A percentile compares a stretch with the other conserved stretches of the same genome.
phyloP scores from a whole-genome alignment of 2,329 filamentous ascomycete species.

The Ilyonectria robusta region DNA sequence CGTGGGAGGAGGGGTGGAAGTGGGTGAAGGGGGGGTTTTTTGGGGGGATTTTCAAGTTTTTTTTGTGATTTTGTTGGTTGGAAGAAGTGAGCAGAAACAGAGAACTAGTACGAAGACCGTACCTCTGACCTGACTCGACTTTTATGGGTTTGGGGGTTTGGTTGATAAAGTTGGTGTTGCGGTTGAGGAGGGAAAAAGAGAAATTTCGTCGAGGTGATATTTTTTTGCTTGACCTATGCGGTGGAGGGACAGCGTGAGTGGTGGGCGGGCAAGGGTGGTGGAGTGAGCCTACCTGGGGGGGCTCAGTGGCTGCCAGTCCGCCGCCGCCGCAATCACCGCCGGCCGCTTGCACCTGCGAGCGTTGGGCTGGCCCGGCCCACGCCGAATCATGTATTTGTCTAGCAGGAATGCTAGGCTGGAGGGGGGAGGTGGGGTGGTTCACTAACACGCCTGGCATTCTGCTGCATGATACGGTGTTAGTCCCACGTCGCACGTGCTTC shows the following conservation, averaged over 20 bases:
- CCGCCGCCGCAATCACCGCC: constrained; percentile 18
- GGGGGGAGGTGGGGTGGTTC: constrained; percentile 8
- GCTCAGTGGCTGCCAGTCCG: constrained; percentile 10
- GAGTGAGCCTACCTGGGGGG: constrained; percentile 25
- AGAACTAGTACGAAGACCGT: constrained; percentile 71
- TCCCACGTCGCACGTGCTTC: constrained; percentile 35
- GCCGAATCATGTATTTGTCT: constrained; percentile 31
- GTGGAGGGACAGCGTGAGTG: constrained; percentile 39
- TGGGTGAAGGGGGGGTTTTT: constrained; percentile 68
- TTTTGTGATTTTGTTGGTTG: constrained; percentile 69
- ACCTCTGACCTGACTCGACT: constrained; percentile 68
- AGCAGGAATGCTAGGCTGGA: constrained; percentile 30
- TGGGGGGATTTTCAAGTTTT: constrained; percentile 71
- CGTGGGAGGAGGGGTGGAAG: constrained; percentile 40
- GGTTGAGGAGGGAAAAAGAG: constrained; percentile 59
- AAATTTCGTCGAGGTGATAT: constrained; percentile 55
- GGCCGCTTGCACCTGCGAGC: constrained; percentile 17
- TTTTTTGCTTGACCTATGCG: constrained; percentile 53
- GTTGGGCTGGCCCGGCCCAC: constrained; percentile 22
- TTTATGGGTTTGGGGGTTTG: constrained; percentile 59
- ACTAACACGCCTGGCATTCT: constrained; percentile 33
- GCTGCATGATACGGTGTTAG: constrained; percentile 24
- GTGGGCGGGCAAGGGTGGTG: constrained; percentile 38
- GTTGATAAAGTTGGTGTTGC: constrained; percentile 66
- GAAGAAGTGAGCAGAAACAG: constrained; percentile 71